Evolutionary conservation across 257 asterid species (phyloP).

Genomic region (Galeopsis tetrahit): DNA sequence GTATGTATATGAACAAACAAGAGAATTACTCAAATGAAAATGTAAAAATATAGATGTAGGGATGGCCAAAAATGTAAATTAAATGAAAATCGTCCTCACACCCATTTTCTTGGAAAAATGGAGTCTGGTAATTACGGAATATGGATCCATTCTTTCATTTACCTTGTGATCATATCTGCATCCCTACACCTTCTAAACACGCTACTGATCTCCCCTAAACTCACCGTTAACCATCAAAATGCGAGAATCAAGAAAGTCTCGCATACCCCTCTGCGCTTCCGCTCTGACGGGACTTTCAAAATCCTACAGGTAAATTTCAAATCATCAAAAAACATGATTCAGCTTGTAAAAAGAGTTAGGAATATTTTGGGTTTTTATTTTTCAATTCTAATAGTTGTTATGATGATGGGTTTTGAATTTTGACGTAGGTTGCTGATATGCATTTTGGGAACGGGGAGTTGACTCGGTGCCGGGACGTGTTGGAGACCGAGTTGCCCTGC

Average conservation of each 20-base stretch:
- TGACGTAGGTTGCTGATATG: conserved; percentile 93
- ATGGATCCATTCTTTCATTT: conserved; percentile 64
- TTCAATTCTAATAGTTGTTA: not conserved
- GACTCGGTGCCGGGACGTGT: conserved; percentile 88
- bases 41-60: too few relatives aligned
- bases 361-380: not conserved
- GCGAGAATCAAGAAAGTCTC: conserved; percentile 59
- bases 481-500: conserved; percentile 70
- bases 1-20: too few relatives aligned
- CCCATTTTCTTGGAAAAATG: conserved; percentile 30
- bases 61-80: too few relatives aligned
- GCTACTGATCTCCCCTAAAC: conserved; percentile 49
- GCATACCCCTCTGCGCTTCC: conserved; percentile 70
- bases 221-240: conserved; percentile 50
- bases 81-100: not conserved
- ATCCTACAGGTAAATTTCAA: conserved; percentile 73
- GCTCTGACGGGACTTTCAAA: conserved; percentile 87
- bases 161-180: conserved; percentile 39
- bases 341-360: not conserved
- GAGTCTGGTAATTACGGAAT: conserved; percentile 25
- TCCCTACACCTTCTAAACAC: conserved; percentile 48
- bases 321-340: conserved; percentile 14
- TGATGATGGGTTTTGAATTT: conserved; percentile 23
- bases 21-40: too few relatives aligned
- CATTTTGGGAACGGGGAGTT: conserved; percentile 86